phyloP scores from a whole-genome alignment of 257 asterid genomes.

The Oldenlandia corymbosa region DNA sequence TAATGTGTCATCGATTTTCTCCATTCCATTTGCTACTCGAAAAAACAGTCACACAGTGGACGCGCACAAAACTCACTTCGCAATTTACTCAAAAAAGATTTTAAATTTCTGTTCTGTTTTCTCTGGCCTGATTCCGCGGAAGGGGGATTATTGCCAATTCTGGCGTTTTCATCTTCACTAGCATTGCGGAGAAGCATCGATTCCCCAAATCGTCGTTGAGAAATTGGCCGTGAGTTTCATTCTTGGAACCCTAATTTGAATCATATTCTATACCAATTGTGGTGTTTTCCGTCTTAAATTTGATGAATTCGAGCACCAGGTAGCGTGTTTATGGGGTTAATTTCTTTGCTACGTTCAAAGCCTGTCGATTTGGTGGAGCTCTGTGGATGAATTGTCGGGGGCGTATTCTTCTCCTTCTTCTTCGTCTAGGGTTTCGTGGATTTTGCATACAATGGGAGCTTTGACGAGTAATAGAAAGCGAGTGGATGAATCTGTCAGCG shows the following conservation, averaged over 20 bases:
- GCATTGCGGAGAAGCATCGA: not conserved
- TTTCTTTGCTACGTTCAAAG: not conserved
- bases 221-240: not conserved
- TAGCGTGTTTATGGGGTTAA: not conserved
- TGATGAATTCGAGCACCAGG: not conserved
- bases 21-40: no score
- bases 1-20: no score
- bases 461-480: slow-evolving; percentile 56
- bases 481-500: slow-evolving; percentile 25
- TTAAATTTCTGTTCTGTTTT: not conserved
- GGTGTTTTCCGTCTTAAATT: not conserved
- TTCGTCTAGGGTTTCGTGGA: slow-evolving; percentile 13
- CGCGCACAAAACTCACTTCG: no score
- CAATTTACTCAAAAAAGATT: not conserved
- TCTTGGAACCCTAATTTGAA: not conserved
- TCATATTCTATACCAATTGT: not conserved
- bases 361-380: not conserved
- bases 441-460: slow-evolving; percentile 44
- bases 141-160: not conserved
- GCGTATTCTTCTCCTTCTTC: not conserved
- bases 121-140: not conserved
- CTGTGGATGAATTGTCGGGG: slow-evolving; percentile 8
- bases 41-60: no score
- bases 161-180: not conserved
- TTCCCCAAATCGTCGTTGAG: not conserved